Base-by-base conservation (phyloP, 805 yeast species). In the Barnettozyma vustinii region DNA sequence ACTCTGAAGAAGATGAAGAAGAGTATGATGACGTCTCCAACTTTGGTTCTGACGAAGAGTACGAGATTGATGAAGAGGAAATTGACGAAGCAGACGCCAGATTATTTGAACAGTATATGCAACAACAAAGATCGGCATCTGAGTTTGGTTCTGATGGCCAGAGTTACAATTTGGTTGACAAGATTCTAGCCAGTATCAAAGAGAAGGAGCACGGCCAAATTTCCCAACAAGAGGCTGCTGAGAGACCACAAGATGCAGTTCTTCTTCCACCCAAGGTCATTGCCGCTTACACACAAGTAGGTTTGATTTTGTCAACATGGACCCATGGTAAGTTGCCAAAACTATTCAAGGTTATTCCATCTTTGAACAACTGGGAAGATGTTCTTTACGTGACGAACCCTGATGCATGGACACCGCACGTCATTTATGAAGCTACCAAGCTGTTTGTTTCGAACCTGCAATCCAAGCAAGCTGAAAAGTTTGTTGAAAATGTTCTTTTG, bases 271-370 rank as follows among this genome's bases (percentile, higher is more conserved):
- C 97, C 50, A 91, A 94, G 65, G 98, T 94, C 48, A 90, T 94
- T 60, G 90, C 87, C 55, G 98, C 97, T 1, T 94, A 92, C 65
- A 84, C 88, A 43, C 88, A 88, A 62, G 92, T 94, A 42, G 98
- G 98, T 9, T 83, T 82, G 56, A 83, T 92, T 46, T 73, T 94
- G 51, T 77, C 89, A 19, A 81, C 95, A 5, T 94, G 95, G 80
- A 85, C 91, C 37, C 96, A 94, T 61, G 99, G 99, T 44, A 91
- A 91, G 67, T 75, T 94, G 46, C 99, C 99, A n/a, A 91, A 92
- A 61, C 78, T 95, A 32, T 94, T 94, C 74, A 94, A 94, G 64
- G 96, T 94, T 45, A 78, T 95, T 48, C 99, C 99, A 33, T 79
- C 96, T 4, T 76, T 94, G 56, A 84, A 79, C 58, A 92, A 92